Evolutionary conservation across 257 asterid species (phyloP).

Genomic region (Lantana camara): DNA sequence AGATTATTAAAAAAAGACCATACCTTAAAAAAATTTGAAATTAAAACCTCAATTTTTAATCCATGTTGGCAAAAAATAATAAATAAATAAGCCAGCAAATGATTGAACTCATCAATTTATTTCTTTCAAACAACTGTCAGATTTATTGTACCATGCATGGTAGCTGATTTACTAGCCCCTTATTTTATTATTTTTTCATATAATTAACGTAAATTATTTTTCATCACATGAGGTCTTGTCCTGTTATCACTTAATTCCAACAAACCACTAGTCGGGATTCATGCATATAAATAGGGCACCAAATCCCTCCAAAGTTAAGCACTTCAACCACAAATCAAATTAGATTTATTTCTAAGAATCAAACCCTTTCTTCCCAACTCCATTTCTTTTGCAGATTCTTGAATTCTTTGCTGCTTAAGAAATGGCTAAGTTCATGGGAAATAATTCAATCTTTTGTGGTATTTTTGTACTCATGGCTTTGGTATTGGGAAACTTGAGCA

Average conservation of each 20-base stretch:
- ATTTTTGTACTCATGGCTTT: slow-evolving; percentile 18
- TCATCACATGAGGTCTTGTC: slow-evolving; percentile 33
- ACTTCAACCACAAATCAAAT: slow-evolving; percentile 21
- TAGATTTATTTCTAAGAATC: too few relatives aligned
- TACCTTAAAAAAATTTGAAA: too few relatives aligned
- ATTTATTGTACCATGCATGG: slow-evolving; percentile 28
- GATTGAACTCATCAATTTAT: slow-evolving; percentile 23
- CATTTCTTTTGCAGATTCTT: neutral
- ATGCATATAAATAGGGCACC: slow-evolving; percentile 32
- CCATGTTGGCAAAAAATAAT: too few relatives aligned
- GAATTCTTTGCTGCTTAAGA: neutral
- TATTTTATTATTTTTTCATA: too few relatives aligned
- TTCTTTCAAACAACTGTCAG: slow-evolving; percentile 37
- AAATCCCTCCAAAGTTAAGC: slow-evolving; percentile 24
- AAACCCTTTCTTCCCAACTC: neutral
- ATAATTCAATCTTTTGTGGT: slow-evolving; percentile 5
- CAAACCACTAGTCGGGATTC: slow-evolving; percentile 26
- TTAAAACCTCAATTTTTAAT: too few relatives aligned
- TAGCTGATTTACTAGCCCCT: slow-evolving; percentile 27
- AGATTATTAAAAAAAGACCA: too few relatives aligned
- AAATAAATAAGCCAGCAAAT: slow-evolving; percentile 30
- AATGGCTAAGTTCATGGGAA: slow-evolving; percentile 24
- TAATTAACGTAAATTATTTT: too few relatives aligned
- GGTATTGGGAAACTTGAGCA: slow-evolving; percentile 2
- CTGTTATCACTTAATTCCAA: slow-evolving; percentile 40